Evolutionary conservation across 345 rosid species (phyloP).

Genomic region (Microcos paniculata): DNA sequence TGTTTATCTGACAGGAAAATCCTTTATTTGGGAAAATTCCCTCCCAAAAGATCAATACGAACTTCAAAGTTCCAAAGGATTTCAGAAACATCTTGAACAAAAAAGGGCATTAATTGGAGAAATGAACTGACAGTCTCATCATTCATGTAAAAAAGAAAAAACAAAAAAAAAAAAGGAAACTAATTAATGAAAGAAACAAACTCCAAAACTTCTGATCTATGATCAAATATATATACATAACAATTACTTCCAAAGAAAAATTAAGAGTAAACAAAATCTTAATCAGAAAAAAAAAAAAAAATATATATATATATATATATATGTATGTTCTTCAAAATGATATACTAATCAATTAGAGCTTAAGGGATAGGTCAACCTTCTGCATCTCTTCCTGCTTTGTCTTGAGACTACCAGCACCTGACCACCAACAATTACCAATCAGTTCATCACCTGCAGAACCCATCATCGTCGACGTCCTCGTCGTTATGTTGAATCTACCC

Average conservation of each 20-base stretch:
- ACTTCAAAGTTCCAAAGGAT: neutral
- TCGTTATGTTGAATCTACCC: conserved; percentile 40
- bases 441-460: conserved; percentile 29
- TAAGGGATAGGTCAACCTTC: conserved; percentile 70
- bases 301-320: too few relatives aligned
- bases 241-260: conserved; percentile 24
- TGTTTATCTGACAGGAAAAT: neutral
- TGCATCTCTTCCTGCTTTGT: conserved; percentile 49
- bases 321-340: neutral
- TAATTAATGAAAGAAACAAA: neutral
- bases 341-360: conserved; percentile 39
- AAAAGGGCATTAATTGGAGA: too few relatives aligned
- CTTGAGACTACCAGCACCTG: conserved; percentile 24
- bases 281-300: conserved; percentile 10
- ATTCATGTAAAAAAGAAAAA: neutral
- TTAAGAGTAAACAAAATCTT: conserved; percentile 17
- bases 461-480: conserved; percentile 21
- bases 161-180: too few relatives aligned
- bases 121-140: too few relatives aligned
- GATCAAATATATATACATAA: conserved; percentile 22
- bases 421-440: conserved; percentile 29
- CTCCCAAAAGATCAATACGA: neutral
- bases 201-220: conserved; percentile 16
- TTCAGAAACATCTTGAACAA: too few relatives aligned
- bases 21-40: neutral